Percentiles rank a stretch among this genome's conserved stretches.
These are phyloP conservation scores for Alternaria sp. DNA, from an alignment of 2,329 filamentous ascomycete species.

Conservation along the genomic window DNA sequence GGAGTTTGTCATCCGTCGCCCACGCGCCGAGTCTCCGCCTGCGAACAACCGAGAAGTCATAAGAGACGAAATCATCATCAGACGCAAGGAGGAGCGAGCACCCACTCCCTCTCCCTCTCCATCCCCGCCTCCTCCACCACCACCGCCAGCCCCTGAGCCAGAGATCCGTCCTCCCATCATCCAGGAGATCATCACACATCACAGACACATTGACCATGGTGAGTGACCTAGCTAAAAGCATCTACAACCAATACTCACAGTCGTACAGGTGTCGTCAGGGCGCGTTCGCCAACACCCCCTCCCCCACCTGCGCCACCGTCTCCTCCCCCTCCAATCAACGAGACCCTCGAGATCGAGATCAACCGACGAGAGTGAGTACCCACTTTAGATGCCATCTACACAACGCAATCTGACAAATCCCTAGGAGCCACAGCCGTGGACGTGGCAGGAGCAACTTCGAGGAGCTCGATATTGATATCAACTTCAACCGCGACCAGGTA, in stretches of 20 bases:
- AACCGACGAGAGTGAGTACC: slow-evolving; percentile 57
- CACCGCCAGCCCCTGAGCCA: slow-evolving; percentile 64
- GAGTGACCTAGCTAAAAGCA: slow-evolving; percentile 44
- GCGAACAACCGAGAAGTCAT: slow-evolving; percentile 46
- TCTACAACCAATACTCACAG: slow-evolving; percentile 8
- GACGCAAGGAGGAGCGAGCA: slow-evolving; percentile 54
- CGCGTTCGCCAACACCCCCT: slow-evolving; percentile 58
- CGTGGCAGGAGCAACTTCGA: slow-evolving; percentile 60
- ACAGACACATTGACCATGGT: slow-evolving; percentile 88
- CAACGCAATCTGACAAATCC: slow-evolving; percentile 10
- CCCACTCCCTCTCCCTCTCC: slow-evolving; percentile 64
- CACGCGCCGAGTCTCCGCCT: slow-evolving; percentile 47
- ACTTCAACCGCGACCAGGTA: slow-evolving; percentile 64
- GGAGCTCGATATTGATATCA: slow-evolving; percentile 71
- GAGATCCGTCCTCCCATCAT: slow-evolving; percentile 82
- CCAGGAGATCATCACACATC: slow-evolving; percentile 88
- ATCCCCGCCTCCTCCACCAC: slow-evolving; percentile 55
- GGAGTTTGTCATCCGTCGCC: slow-evolving; percentile 52
- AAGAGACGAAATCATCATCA: slow-evolving; percentile 55
- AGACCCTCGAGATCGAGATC: slow-evolving; percentile 65
- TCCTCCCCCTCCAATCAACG: slow-evolving; percentile 59
- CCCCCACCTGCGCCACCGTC: slow-evolving; percentile 56
- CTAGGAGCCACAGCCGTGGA: slow-evolving; percentile 50
- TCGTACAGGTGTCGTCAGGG: slow-evolving; percentile 55
- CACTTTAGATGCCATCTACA: background rate